Evolutionary conservation across 202 grass and related monocot species (phyloP), one percentile per base, ranked within the genome.

Genomic region (Eragrostis tef): DNA sequence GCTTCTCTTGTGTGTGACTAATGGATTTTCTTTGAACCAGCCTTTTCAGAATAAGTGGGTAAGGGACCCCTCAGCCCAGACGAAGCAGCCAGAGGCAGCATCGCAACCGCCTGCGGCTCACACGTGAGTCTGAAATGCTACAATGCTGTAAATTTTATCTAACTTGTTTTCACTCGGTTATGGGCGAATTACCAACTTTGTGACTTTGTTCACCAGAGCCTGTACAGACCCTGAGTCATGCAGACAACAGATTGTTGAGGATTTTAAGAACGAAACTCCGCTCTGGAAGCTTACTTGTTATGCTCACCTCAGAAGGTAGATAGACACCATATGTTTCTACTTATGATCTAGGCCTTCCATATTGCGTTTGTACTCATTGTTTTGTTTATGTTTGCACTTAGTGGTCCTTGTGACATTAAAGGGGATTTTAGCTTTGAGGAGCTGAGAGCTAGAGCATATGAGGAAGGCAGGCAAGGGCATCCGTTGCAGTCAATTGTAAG

Each of bases 241-340:
- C 92, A 91, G 71, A 71, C 85, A 85, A 6, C 88, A 91, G 79
- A 94, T 98, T 84, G 59, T 74, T 52, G 92, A 98, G 6, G 95
- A 98, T 79, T 98, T 82, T 67, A 98, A 93, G 85, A 94, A 93
- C 7, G 95, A 98, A 48, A 81, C 90, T 64, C 92, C 95, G 6
- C 76, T 93, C 70, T 98, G 95, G 95, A 94, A 94, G 85, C 95
- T 98, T 73, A 98, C 95, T 3, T 98, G 90, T 49, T 98, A 98
- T 91, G 80, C 86, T 63, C 95, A 98, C 67, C 67, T 74, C 64
- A 98, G 91, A 60, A 89, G 80, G 92, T 94, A 85, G 58, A 73
- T 34, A 21, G 0, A 16, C 2, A 51, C 46, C 47, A 26, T 25
- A 66, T 86, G 26, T 61, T 79, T 85, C 77, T 70, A 29, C 21